Evolutionary conservation across 2,329 filamentous ascomycete species (phyloP).

Genomic region (Scolecobasidium constrictum): DNA sequence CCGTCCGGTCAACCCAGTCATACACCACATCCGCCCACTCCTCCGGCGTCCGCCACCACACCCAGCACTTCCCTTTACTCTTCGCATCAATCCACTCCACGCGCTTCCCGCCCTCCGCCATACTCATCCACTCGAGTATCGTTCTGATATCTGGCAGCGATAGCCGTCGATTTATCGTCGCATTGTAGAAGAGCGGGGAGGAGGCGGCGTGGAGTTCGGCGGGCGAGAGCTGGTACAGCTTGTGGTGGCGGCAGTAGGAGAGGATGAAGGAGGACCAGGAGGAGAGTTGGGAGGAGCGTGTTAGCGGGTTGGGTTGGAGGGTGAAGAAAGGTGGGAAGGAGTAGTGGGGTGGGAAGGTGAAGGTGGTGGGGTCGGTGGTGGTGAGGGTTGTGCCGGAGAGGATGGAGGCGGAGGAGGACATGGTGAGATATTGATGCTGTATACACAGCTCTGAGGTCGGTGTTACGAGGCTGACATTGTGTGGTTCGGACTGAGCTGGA

Average conservation of each 20-base stretch:
- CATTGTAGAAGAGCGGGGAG: slow-evolving; percentile 47
- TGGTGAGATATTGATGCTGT: too few species aligned
- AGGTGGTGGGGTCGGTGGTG: slow-evolving; percentile 12
- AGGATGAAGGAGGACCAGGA: slow-evolving; percentile 86
- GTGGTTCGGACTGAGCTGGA: too few species aligned
- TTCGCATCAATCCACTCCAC: slow-evolving; percentile 55
- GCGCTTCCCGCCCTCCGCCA: slow-evolving; percentile 38
- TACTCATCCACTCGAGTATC: slow-evolving; percentile 46
- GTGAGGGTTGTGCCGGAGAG: slow-evolving; percentile 1
- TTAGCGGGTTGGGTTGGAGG: slow-evolving; percentile 62
- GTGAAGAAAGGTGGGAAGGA: slow-evolving; percentile 80
- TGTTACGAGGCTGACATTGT: too few species aligned
- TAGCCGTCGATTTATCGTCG: slow-evolving; percentile 31
- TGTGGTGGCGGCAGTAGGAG: slow-evolving; percentile 69
- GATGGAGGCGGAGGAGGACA: neutral
- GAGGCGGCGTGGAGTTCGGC: slow-evolving; percentile 48
- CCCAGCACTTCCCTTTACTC: slow-evolving; percentile 39
- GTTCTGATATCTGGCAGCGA: slow-evolving; percentile 40
- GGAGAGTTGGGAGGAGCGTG: slow-evolving; percentile 61
- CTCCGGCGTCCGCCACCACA: slow-evolving; percentile 79
- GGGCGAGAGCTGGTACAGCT: slow-evolving; percentile 64
- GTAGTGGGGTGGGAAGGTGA: slow-evolving; percentile 43
- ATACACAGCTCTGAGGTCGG: too few species aligned
- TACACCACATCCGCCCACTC: slow-evolving; percentile 80
- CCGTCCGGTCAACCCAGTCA: slow-evolving; percentile 74